Evolutionary conservation across 1,284 basidiomycete species (phyloP).

Genomic region (Coniferiporia sulphurascens): DNA sequence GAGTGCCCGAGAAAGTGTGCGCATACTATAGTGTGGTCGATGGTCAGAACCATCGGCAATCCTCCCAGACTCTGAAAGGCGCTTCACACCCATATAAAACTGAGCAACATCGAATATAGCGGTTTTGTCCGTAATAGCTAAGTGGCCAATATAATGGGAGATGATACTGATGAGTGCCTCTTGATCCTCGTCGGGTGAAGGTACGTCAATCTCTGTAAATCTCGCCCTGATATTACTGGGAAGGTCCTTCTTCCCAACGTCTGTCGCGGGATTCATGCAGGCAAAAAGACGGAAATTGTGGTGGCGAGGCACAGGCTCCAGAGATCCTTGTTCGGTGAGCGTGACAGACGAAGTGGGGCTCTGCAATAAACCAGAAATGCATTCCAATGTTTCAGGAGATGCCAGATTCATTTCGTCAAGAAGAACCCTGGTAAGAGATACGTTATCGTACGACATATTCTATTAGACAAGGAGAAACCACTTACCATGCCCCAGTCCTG

Average conservation of each 20-base stretch:
- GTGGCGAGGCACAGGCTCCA: slow-evolving; percentile 89
- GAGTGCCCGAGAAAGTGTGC: slow-evolving; percentile 89
- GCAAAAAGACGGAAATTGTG: slow-evolving; percentile 95
- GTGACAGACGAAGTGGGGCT: slow-evolving; percentile 87
- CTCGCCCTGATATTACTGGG: slow-evolving; percentile 85
- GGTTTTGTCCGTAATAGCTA: slow-evolving; percentile 81
- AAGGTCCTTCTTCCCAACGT: slow-evolving; percentile 97
- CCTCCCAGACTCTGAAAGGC: slow-evolving; percentile 72
- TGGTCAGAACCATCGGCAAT: slow-evolving; percentile 95
- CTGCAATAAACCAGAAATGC: slow-evolving; percentile 82
- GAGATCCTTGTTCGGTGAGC: slow-evolving; percentile 88
- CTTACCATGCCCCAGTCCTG: slow-evolving; percentile 85
- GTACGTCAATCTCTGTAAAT: slow-evolving; percentile 96
- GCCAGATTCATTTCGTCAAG: slow-evolving; percentile 98
- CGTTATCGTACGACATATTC: background rate
- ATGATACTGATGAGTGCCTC: slow-evolving; percentile 90
- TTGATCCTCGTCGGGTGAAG: slow-evolving; percentile 87
- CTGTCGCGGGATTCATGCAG: slow-evolving; percentile 99
- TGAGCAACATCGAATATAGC: slow-evolving; percentile 90
- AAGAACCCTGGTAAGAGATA: slow-evolving; percentile 62
- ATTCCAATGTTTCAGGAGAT: slow-evolving; percentile 92
- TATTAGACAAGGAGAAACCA: slow-evolving; percentile 9
- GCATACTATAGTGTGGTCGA: slow-evolving; percentile 96
- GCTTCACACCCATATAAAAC: slow-evolving; percentile 83
- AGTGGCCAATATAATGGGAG: slow-evolving; percentile 84